Evolutionary conservation across 441 rosid species (phyloP).

Genomic region (Arabidopsis hybrid): DNA sequence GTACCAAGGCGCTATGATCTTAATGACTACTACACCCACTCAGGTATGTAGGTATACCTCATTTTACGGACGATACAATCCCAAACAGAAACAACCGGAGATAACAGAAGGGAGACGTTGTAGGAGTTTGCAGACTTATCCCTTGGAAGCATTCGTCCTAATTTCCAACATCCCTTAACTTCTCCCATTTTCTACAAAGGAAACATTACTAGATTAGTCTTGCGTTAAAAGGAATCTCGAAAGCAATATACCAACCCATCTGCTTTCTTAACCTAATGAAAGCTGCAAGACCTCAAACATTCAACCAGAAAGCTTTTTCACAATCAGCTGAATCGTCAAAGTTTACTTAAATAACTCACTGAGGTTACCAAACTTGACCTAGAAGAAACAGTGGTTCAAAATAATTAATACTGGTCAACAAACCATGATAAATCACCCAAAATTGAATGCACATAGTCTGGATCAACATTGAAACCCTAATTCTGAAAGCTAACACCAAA

Average conservation of each 20-base stretch:
- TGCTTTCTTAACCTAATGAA: neutral
- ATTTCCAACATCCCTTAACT: conserved; percentile 77
- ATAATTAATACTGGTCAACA: neutral
- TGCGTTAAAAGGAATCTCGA: neutral
- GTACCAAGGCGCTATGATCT: conserved; percentile 37
- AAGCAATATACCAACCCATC: neutral
- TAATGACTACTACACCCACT: conserved; percentile 71
- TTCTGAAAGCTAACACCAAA: neutral
- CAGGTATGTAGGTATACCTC: conserved; percentile 90
- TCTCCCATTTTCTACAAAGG: conserved; percentile 65
- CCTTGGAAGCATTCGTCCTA: conserved; percentile 68
- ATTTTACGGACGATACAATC: conserved; percentile 85
- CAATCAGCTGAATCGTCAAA: neutral
- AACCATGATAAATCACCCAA: neutral
- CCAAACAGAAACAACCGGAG: conserved; percentile 91
- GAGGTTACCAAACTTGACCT: neutral
- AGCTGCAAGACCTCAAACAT: neutral
- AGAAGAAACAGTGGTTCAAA: neutral
- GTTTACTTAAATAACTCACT: neutral
- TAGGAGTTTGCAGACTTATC: conserved; percentile 59
- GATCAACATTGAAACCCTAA: too few relatives aligned
- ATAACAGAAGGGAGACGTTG: conserved; percentile 66
- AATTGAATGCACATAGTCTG: neutral
- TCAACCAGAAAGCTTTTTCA: neutral
- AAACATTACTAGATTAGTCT: conserved; percentile 25